phyloP scores from a whole-genome alignment of 148 eudicot genomes.

The Limonium bicolor region DNA sequence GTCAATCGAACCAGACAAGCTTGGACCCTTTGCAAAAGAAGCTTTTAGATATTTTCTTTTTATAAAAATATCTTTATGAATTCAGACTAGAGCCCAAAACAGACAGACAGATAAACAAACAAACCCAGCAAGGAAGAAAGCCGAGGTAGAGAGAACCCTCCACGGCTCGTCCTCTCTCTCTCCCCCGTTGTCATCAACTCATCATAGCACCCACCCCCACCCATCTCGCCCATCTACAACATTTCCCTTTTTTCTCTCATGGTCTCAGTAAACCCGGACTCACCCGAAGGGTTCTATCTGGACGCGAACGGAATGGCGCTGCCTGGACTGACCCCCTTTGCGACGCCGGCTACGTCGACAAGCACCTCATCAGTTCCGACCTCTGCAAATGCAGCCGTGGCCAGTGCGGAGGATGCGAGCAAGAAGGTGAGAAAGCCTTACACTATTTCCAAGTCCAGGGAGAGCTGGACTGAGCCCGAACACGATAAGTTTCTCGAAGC shows the following conservation, averaged over 20 bases:
- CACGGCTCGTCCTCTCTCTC: no score
- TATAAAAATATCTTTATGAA: no score
- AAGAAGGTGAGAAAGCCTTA: slow-evolving; percentile 80
- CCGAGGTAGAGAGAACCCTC: no score
- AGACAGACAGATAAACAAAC: no score
- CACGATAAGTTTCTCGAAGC: slow-evolving; percentile 99
- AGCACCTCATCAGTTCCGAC: slow-evolving; percentile 7
- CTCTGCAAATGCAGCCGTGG: slow-evolving; percentile 3
- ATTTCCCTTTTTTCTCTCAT: slow-evolving; percentile 12
- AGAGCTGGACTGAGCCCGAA: slow-evolving; percentile 97
- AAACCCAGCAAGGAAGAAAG: no score
- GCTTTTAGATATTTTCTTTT: no score
- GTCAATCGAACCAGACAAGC: no score
- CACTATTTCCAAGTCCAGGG: slow-evolving; percentile 83
- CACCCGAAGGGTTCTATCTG: slow-evolving; percentile 43
- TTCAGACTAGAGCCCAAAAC: no score
- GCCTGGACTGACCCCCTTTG: slow-evolving; percentile 43
- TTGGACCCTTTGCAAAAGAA: no score
- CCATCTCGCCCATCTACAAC: no score
- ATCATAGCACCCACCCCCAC: no score
- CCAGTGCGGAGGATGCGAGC: slow-evolving; percentile 14
- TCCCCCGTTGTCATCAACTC: no score
- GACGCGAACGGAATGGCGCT: slow-evolving; percentile 49
- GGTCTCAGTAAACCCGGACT: slow-evolving; percentile 49
- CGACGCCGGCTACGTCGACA: slow-evolving; percentile 13